Percentiles rank a stretch among this genome's conserved stretches.
Conservation (phyloP, 2,329 filamentous ascomycete species). For the Sarocladium oryzae region DNA sequence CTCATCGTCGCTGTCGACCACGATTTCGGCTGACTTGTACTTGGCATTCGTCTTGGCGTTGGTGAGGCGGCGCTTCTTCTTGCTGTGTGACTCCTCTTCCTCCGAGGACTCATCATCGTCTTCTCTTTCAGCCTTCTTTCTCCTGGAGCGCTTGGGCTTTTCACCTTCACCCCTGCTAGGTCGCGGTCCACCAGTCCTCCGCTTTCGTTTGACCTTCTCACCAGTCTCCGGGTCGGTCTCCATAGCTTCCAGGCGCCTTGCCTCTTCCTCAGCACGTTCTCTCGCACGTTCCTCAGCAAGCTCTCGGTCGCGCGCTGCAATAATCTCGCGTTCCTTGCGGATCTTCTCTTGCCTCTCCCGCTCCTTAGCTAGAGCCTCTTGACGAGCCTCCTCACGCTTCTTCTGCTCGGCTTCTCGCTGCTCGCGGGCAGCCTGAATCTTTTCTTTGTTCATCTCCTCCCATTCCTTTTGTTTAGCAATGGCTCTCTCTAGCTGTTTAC, state of each 20-base stretch:
- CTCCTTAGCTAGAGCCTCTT: conserved; percentile 61
- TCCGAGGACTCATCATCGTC: conserved; percentile 40
- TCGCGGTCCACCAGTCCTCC: conserved; percentile 40
- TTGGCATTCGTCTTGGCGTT: conserved; percentile 48
- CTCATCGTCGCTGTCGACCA: conserved; percentile 68
- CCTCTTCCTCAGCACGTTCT: conserved; percentile 46
- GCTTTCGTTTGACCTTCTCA: conserved; percentile 74
- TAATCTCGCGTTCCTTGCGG: conserved; percentile 75
- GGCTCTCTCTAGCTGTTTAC: conserved; percentile 81
- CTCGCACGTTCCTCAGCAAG: conserved; percentile 69
- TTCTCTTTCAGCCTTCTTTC: conserved; percentile 45
- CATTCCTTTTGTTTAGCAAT: conserved; percentile 82
- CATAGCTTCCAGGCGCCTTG: conserved; percentile 49
- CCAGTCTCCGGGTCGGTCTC: conserved; percentile 79
- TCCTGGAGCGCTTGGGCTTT: conserved; percentile 47
- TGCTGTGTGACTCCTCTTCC: conserved; percentile 39
- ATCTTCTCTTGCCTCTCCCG: conserved; percentile 73
- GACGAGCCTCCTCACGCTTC: conserved; percentile 69
- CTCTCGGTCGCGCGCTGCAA: conserved; percentile 68
- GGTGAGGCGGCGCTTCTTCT: conserved; percentile 55
- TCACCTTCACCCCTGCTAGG: conserved; percentile 26
- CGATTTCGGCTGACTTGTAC: conserved; percentile 80
- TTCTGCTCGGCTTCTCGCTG: conserved; percentile 74
- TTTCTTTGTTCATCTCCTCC: conserved; percentile 86
- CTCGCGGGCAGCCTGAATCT: conserved; percentile 73